Evolutionary conservation across 2,329 filamentous ascomycete genomes (phyloP).

Genomic region (Cryphonectria nitschkei): DNA sequence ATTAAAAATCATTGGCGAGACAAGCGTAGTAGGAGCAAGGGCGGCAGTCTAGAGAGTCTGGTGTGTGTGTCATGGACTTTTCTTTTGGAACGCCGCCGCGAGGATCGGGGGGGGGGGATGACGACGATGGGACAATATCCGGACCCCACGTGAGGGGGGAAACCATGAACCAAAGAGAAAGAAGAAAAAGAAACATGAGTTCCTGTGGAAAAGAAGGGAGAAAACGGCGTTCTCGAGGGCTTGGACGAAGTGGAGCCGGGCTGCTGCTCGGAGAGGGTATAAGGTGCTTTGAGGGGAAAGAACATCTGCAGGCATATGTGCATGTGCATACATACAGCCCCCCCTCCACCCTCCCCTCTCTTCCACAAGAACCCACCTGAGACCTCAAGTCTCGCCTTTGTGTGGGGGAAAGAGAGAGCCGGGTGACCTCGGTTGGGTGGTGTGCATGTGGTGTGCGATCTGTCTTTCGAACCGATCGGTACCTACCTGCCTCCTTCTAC

Average conservation of each 20-base stretch:
- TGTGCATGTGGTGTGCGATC: background rate
- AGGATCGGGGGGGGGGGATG: background rate
- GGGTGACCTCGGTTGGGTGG: background rate
- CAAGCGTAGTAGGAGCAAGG: conserved; percentile 13
- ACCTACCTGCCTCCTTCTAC: background rate
- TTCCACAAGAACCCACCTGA: background rate
- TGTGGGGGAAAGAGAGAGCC: background rate
- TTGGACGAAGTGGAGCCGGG: background rate
- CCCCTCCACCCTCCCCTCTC: too few relatives aligned
- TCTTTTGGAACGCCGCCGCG: background rate
- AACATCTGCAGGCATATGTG: background rate
- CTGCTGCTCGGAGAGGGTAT: background rate
- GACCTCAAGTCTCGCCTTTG: background rate
- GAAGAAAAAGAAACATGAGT: background rate
- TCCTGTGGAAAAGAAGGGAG: background rate
- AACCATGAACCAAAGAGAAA: too few relatives aligned
- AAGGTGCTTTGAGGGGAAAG: background rate
- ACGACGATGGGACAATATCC: background rate
- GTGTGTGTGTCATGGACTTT: background rate
- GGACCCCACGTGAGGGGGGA: background rate
- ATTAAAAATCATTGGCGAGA: conserved; percentile 1
- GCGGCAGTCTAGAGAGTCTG: background rate
- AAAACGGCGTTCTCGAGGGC: background rate
- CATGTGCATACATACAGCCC: background rate
- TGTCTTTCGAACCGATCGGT: background rate